Evolutionary conservation across 306 rosid genomes (phyloP), one percentile per base, ranked within the genome.

Genomic region (Lotus japonicus): DNA sequence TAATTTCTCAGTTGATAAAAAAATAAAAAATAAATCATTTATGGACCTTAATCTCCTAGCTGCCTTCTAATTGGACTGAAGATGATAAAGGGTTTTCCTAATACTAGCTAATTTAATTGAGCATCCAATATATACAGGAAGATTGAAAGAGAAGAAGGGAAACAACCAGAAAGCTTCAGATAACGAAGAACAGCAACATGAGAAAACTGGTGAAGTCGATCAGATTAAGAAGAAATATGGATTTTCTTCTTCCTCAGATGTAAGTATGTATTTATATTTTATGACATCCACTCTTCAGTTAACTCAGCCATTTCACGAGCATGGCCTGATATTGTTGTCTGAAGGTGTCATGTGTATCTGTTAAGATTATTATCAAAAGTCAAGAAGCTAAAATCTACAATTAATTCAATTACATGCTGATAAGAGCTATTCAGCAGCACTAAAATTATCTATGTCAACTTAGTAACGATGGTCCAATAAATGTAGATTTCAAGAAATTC

Each of bases 201-300:
- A 82, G 54, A 84, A 84, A 75, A 58, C 55, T 46, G 88, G 77
- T 14, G 23, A 86, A 18, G 81, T 92, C 23, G 86, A 86, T 81
- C 88, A 90, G 73, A 90, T 88, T 58, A 90, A 90, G 90, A 86
- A 51, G 82, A 86, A 64, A 87, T 90, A 92, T 26, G 96, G 98
- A 49, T 88, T 83, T 41, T 68, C 92, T 39, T 80, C 84, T 43
- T 72, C 80, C 0, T 77, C 87, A 44, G 71, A 63, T 62, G 97
- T 88, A 82, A 82, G 94, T 46, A 70, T 63, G n/a, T 53, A 45
- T 54, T 2, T 35, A n/a, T n/a, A n/a, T n/a, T n/a, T n/a, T n/a
- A 23, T 14, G 66, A 67, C 17, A 57, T 57, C 21, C 51, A 51
- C 19, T 42, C 11, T 56, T 31, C 36, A 11, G 48, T 69, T 17